A percentile compares a stretch with the other conserved stretches of the same genome.
phyloP scores from a whole-genome alignment of 1,284 basidiomycete genomes.

The Ustilago hordei region DNA sequence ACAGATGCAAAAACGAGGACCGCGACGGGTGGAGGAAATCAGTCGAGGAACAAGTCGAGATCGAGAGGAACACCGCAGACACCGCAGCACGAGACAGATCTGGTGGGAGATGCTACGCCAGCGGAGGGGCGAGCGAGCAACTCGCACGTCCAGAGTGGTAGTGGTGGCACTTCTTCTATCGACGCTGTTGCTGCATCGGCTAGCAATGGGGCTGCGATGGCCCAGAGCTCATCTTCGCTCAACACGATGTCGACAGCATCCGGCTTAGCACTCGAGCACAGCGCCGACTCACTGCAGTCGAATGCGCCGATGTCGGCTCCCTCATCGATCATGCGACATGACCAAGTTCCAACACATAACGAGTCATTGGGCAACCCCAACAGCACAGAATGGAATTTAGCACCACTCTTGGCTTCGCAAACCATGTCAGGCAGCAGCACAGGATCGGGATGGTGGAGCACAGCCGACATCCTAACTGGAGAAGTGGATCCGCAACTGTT shows the following conservation, averaged over 20 bases:
- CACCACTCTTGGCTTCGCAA: constrained; percentile 16
- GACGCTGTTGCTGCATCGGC: neutral
- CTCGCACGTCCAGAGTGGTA: neutral
- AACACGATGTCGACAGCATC: neutral
- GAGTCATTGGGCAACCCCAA: constrained; percentile 6
- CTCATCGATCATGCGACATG: neutral
- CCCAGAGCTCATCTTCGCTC: neutral
- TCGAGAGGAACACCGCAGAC: constrained; percentile 13
- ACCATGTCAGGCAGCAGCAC: constrained; percentile 17
- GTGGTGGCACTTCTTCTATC: too few species aligned
- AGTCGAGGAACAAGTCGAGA: constrained; percentile 20
- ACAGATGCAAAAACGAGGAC: constrained; percentile 47
- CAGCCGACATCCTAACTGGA: constrained; percentile 43
- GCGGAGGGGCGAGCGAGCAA: neutral
- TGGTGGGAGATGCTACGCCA: constrained; percentile 6
- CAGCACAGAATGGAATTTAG: constrained; percentile 11
- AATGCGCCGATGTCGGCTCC: neutral
- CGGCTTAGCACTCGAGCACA: neutral
- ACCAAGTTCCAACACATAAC: neutral
- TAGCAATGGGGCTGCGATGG: neutral
- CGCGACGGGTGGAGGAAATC: constrained; percentile 5
- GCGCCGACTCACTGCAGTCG: neutral
- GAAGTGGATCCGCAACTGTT: constrained; percentile 54
- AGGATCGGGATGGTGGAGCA: constrained; percentile 52
- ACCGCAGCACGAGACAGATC: constrained; percentile 9